A percentile compares a stretch with the other conserved stretches of the same genome.
Conservation (phyloP, 2,329 filamentous ascomycete genomes). For the Aspergillus caelatus region DNA sequence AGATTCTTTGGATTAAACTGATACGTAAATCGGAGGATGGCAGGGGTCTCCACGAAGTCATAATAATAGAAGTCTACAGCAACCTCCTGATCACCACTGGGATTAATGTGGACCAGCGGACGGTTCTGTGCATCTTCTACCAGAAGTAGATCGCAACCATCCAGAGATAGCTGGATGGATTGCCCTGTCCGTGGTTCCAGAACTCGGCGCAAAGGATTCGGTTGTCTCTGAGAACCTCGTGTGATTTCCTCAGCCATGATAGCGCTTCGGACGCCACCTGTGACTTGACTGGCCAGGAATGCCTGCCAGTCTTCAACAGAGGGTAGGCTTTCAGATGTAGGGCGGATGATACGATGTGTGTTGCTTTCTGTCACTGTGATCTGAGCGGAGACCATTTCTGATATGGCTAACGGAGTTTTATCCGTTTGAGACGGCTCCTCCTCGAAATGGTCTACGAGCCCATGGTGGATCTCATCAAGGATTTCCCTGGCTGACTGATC, state of each 20-base stretch:
- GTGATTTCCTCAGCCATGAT: neutral
- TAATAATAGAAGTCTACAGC: neutral
- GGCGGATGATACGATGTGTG: neutral
- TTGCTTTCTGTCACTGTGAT: neutral
- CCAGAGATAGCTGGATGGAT: neutral
- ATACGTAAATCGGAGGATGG: neutral
- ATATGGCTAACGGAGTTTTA: slow-evolving; percentile 61
- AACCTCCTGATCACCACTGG: neutral
- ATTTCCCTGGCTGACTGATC: slow-evolving; percentile 87
- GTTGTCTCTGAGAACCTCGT: slow-evolving; percentile 6
- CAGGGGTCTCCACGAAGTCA: neutral
- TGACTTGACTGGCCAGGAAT: neutral
- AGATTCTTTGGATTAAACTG: neutral
- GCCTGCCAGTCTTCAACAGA: neutral
- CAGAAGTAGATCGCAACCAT: neutral
- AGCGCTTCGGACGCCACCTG: neutral
- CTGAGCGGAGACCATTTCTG: neutral
- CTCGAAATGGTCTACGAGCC: neutral
- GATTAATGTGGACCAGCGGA: neutral
- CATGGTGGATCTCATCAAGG: slow-evolving; percentile 59
- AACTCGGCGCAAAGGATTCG: slow-evolving; percentile 18
- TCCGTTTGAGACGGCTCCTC: neutral
- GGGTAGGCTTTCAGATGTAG: neutral
- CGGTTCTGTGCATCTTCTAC: slow-evolving; percentile 52
- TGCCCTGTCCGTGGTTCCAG: neutral